Evolutionary conservation across 257 asterid genomes (phyloP).

Genomic region (Gynochthodes officinalis): DNA sequence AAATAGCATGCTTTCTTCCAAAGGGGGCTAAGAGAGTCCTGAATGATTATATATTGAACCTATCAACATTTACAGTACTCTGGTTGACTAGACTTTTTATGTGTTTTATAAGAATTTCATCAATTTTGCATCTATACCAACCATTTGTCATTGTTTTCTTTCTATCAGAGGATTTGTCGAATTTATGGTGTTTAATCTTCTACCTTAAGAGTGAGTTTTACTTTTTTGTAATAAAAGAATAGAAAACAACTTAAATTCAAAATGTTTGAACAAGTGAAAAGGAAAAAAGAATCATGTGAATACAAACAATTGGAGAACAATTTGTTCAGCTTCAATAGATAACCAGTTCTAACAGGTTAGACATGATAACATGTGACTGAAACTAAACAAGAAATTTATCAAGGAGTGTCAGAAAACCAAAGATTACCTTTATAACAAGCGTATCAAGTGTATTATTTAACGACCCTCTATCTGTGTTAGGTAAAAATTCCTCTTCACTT

Average conservation of each 20-base stretch:
- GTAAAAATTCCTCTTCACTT: constrained; percentile 95
- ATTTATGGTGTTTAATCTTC: neutral
- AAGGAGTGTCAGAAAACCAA: neutral
- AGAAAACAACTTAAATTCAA: neutral
- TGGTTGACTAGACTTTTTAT: too few relatives aligned
- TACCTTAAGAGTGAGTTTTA: neutral
- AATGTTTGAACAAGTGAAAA: neutral
- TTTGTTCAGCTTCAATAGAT: neutral
- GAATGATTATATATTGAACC: too few relatives aligned
- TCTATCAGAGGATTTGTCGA: too few relatives aligned
- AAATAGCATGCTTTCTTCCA: too few relatives aligned
- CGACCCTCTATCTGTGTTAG: constrained; percentile 54
- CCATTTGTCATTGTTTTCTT: too few relatives aligned
- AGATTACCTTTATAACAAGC: constrained; percentile 80
- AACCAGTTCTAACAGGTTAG: neutral
- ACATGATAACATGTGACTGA: neutral
- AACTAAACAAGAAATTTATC: neutral
- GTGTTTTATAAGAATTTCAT: too few relatives aligned
- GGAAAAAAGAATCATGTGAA: neutral
- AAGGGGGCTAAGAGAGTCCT: too few relatives aligned
- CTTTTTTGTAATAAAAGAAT: neutral
- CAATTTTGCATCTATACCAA: too few relatives aligned
- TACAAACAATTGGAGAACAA: neutral
- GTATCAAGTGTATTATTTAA: constrained; percentile 65
- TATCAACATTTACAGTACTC: too few relatives aligned